Evolutionary conservation across 257 asterid genomes (phyloP).

Genomic region (Solanum pinnatisectum): DNA sequence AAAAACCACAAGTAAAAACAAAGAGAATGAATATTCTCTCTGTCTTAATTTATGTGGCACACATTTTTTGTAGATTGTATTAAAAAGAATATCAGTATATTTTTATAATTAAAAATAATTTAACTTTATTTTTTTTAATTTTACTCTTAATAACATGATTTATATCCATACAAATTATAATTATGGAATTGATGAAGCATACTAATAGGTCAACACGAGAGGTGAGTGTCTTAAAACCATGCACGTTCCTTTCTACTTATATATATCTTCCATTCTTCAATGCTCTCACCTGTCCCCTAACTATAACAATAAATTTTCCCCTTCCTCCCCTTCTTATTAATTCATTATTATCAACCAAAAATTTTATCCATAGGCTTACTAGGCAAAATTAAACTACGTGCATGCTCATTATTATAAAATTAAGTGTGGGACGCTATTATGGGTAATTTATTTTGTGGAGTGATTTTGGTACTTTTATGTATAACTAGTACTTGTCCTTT

Average conservation of each 20-base stretch:
- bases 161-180: too few relatives aligned
- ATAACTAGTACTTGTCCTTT: not conserved
- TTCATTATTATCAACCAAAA: not conserved
- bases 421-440: not conserved
- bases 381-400: not conserved
- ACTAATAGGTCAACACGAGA: not conserved
- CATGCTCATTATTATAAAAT: not conserved
- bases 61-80: too few relatives aligned
- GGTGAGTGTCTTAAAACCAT: not conserved
- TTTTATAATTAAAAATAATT: too few relatives aligned
- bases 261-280: constrained; percentile 5
- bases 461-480: constrained; percentile 11
- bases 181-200: not conserved
- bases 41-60: too few relatives aligned
- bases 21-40: not conserved
- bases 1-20: too few relatives aligned
- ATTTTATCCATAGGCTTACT: not conserved
- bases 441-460: not conserved
- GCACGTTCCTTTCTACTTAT: not conserved
- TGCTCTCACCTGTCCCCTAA: constrained; percentile 36
- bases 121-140: too few relatives aligned
- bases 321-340: not conserved
- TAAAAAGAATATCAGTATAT: not conserved
- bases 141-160: too few relatives aligned
- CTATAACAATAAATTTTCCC: not conserved